phyloP scores from a whole-genome alignment of 163 green algal species.

The Scenedesmus sp. region DNA sequence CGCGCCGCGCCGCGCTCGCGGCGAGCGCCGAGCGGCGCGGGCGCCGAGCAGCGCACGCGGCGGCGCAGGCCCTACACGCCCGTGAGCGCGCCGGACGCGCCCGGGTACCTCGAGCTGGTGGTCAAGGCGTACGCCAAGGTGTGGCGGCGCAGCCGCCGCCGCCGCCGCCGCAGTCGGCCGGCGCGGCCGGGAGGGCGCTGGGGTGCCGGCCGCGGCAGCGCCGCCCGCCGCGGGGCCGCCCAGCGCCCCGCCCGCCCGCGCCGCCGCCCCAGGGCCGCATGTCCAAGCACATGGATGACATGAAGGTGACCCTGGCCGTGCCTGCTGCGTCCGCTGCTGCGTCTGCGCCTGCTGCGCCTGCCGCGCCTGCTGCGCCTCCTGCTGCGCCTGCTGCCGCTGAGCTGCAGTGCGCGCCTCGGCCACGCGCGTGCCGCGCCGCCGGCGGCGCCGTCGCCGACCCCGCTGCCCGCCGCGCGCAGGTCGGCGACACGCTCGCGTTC shows the following conservation, averaged over 20 bases:
- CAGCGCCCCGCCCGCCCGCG: too few relatives aligned
- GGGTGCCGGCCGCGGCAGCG: too few relatives aligned
- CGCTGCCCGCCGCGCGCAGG: constrained; percentile 26
- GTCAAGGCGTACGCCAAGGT: constrained; percentile 89
- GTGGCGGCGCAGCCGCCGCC: too few relatives aligned
- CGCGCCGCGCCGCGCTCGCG: too few relatives aligned
- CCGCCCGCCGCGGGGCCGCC: too few relatives aligned
- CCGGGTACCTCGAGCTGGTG: constrained; percentile 90
- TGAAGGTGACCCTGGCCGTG: constrained; percentile 71
- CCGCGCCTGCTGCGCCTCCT: neutral
- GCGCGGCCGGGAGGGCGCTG: too few relatives aligned
- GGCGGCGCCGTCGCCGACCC: too few relatives aligned
- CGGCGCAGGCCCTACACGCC: constrained; percentile 35
- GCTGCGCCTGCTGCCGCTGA: neutral
- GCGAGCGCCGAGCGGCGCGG: neutral
- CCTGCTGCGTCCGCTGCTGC: neutral
- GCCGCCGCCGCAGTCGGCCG: too few relatives aligned
- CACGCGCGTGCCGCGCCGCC: too few relatives aligned
- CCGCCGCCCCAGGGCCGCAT: constrained; percentile 50
- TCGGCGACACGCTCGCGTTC: constrained; percentile 80
- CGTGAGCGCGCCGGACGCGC: constrained; percentile 3
- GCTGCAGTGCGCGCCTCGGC: neutral
- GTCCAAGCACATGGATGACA: constrained; percentile 81
- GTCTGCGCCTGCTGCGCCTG: neutral
- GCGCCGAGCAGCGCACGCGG: too few relatives aligned